phyloP scores from a whole-genome alignment of 306 rosid genomes.

The Erythrophleum fordii region DNA sequence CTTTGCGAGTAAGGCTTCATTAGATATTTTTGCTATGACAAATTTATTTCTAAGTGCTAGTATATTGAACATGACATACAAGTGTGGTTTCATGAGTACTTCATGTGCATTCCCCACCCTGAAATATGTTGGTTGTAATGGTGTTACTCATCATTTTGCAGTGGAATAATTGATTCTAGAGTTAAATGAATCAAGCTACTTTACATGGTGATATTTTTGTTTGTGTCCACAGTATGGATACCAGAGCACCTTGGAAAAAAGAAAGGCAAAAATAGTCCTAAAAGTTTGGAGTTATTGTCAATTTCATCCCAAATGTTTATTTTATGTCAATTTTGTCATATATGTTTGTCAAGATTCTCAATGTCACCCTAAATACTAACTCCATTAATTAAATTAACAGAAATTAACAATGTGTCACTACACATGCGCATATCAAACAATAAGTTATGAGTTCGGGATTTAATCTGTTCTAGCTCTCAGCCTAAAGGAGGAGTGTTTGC shows the following conservation, averaged over 20 bases:
- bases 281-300: no score
- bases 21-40: constrained; percentile 26
- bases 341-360: no score
- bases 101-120: constrained; percentile 3
- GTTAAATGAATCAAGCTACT: constrained; percentile 14
- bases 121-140: not conserved
- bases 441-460: no score
- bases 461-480: not conserved
- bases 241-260: not conserved
- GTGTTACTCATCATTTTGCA: not conserved
- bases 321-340: no score
- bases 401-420: no score
- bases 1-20: constrained; percentile 56
- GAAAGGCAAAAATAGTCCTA: no score
- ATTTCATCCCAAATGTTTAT: no score
- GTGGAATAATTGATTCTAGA: constrained; percentile 1
- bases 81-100: not conserved
- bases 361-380: no score
- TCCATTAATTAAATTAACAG: no score
- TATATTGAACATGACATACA: not conserved
- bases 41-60: constrained; percentile 11
- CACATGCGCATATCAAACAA: no score
- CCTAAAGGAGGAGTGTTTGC: not conserved
- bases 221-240: constrained; percentile 21
- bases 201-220: not conserved